Evolutionary conservation across 305 asterid species (phyloP).

Genomic region (Petunia hybrid): DNA sequence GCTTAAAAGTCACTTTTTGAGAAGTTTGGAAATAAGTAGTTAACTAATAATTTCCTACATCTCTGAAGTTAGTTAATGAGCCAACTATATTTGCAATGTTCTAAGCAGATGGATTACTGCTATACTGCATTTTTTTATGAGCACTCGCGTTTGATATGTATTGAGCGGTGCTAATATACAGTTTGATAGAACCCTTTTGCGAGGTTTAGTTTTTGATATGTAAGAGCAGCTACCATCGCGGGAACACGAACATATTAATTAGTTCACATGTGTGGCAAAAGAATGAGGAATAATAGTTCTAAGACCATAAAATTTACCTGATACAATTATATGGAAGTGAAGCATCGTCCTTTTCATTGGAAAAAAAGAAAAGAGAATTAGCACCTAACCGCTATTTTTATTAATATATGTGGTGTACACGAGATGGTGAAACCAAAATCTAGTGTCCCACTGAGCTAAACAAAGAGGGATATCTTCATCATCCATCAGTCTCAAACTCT

Average conservation of each 20-base stretch:
- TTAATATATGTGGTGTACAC: constrained; percentile 22
- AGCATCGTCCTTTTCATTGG: not conserved
- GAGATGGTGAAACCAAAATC: constrained; percentile 5
- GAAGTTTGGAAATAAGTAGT: too few relatives aligned
- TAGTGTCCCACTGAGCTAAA: not conserved
- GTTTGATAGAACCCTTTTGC: not conserved
- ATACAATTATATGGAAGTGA: not conserved
- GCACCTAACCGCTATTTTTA: not conserved
- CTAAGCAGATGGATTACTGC: too few relatives aligned
- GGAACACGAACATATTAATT: not conserved
- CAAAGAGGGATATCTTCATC: constrained; percentile 14
- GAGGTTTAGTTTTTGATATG: not conserved
- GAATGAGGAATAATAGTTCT: not conserved
- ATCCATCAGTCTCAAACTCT: not conserved
- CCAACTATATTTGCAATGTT: too few relatives aligned
- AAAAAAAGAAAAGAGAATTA: not conserved
- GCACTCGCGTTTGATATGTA: too few relatives aligned
- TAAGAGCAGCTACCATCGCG: not conserved
- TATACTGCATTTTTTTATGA: too few relatives aligned
- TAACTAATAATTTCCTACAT: not conserved
- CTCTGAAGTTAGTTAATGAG: not conserved
- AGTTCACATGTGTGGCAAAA: not conserved
- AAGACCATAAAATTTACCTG: not conserved
- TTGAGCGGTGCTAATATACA: not conserved
- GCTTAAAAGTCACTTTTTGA: too few relatives aligned